Evolutionary conservation across 352 stramenopile species (phyloP).

Genomic region (Phytophthora chlamydospora): DNA sequence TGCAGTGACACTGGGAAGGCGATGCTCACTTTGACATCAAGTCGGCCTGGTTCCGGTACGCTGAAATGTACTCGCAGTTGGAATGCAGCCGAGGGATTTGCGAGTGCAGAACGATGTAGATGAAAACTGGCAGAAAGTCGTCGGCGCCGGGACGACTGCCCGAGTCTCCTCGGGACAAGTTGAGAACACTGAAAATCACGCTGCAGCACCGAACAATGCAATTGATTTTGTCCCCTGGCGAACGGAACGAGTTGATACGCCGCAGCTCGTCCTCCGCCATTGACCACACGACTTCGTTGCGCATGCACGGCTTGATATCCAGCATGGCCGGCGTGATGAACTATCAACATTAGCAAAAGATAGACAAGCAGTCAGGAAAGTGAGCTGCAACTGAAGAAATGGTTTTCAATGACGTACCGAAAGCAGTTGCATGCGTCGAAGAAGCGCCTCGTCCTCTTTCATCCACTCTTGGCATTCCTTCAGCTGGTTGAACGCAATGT

Average conservation of each 20-base stretch:
- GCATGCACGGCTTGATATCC: conserved; percentile 91
- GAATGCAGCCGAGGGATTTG: conserved; percentile 87
- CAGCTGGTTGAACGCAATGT: conserved; percentile 80
- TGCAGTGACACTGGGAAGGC: background rate
- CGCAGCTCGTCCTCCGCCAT: conserved; percentile 90
- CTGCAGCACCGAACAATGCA: conserved; percentile 89
- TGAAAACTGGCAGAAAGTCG: conserved; percentile 93
- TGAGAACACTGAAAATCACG: conserved; percentile 91
- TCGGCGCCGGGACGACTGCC: conserved; percentile 78
- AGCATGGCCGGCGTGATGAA: conserved; percentile 86
- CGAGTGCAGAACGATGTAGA: conserved; percentile 92
- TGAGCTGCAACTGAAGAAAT: background rate
- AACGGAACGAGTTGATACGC: conserved; percentile 87
- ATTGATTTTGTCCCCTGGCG: conserved; percentile 91
- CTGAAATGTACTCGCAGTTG: conserved; percentile 93
- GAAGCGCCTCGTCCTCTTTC: conserved; percentile 76
- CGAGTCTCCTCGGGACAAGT: conserved; percentile 73
- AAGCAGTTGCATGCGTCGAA: conserved; percentile 83
- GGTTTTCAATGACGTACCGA: conserved; percentile 46
- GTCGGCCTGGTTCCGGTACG: conserved; percentile 87
- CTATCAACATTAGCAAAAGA: conserved; percentile 9
- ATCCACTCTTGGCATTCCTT: conserved; percentile 67
- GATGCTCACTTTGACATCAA: conserved; percentile 88
- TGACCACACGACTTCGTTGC: conserved; percentile 90
- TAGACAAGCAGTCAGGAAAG: background rate